Base-by-base conservation (phyloP, 208 protist species). In the Leishmania aethiopica region DNA sequence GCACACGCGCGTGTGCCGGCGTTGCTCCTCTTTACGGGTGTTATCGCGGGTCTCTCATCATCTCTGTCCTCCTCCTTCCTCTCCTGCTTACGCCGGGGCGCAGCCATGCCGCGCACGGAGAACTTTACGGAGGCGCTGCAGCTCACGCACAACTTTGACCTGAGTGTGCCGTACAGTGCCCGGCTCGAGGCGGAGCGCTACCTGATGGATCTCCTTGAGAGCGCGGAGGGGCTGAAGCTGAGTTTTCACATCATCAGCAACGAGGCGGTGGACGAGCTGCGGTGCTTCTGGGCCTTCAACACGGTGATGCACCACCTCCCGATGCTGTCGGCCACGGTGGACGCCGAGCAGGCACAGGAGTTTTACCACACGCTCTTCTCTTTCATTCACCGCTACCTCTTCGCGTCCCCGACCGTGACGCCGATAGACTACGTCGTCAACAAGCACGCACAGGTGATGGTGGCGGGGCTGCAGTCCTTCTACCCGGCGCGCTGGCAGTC, bases 381-480 rank as follows among this genome's bases (percentile, higher is more conserved):
- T 3, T 95, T 92, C 51, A 94, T 95, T 42, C 86, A 92, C 73
- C 90, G 91, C 51, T 92, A 91, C 78, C 82, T 81, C 71, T 78
- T 86, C 51, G 79, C 79, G 28, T 76, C 82, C 42, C 64, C 71
- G 10, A 79, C 78, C 15, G 64, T 73, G 55, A 75, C 40, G 17
- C 79, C 84, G 2, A 83, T 86, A 4, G 92, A 97, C 70, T 95
- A 90, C 66, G 62, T 97, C 13, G 67, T 94, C 40, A 95, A 97
- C 86, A 97, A 97, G 74, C 94, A 97, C 77, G 94, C 94, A 5
- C 94, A 97, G 82, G 78, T 94, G 81, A 93, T 97, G 89, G 91
- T 94, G 49, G 87, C 79, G 25, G 91, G 91, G 1, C 71, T 95
- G 59, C 91, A 94, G 76, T 64, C 79, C 47, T 95, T 97, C 78